Evolutionary conservation across 768 basidiomycete genomes (phyloP).

Genomic region (Rhizopogon vesiculosus): DNA sequence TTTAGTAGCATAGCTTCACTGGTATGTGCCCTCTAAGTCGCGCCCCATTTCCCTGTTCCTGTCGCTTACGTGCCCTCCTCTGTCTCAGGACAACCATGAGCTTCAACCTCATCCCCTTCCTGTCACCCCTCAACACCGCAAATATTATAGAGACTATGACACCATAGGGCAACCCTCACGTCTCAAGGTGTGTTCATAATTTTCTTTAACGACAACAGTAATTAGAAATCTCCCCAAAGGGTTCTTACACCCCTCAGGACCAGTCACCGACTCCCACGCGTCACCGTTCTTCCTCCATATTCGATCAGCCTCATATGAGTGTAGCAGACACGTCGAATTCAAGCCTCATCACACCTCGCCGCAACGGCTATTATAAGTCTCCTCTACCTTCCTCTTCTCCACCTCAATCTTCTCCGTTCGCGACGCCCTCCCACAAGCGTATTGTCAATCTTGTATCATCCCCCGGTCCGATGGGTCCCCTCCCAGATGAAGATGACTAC

Average conservation of each 20-base stretch:
- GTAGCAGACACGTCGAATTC: conserved; percentile 30
- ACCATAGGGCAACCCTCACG: conserved; percentile 26
- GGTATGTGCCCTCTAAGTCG: conserved; percentile 31
- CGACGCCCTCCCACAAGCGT: conserved; percentile 53
- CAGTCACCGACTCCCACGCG: conserved; percentile 44
- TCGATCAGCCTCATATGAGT: conserved; percentile 21
- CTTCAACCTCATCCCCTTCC: conserved; percentile 28
- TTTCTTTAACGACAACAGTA: neutral
- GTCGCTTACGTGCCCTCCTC: conserved; percentile 10
- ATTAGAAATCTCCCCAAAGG: conserved; percentile 10
- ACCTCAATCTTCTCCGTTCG: conserved; percentile 52
- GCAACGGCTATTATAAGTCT: conserved; percentile 36
- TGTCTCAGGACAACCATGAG: conserved; percentile 25
- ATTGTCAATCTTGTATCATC: conserved; percentile 79
- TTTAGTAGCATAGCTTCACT: conserved; percentile 25
- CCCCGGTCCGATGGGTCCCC: conserved; percentile 69
- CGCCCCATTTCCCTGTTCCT: conserved; percentile 18
- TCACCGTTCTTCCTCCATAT: conserved; percentile 27
- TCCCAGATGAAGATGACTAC: conserved; percentile 60
- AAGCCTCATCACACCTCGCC: conserved; percentile 49
- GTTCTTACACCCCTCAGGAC: conserved; percentile 26
- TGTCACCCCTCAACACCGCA: conserved; percentile 55
- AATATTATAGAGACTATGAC: conserved; percentile 50
- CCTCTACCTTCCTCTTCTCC: conserved; percentile 62
- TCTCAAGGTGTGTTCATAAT: conserved; percentile 16